Evolutionary conservation across 345 rosid species (phyloP), one percentile per base, ranked within the genome.

Genomic region (Euphorbia peplus): DNA sequence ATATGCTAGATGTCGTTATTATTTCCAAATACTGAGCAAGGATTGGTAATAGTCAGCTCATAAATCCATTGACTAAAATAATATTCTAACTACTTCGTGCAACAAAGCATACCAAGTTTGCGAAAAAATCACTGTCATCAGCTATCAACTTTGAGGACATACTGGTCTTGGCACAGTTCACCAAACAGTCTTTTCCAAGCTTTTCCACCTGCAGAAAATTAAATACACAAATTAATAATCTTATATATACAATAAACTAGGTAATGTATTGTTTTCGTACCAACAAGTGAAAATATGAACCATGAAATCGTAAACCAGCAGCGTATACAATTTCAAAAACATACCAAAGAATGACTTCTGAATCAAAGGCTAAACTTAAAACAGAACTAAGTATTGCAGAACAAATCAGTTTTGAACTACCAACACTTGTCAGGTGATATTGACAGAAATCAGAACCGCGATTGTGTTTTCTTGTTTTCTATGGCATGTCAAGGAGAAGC

Each of bases 121-220:
- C 97, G 60, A 92, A 95, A 82, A 90, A 86, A 84, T 95, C 91
- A 56, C 96, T 88, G 81, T 95, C 97, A 70, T 80, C 85, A 61
- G 89, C 88, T 80, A 95, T 90, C 82, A 95, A 78, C 83, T 92
- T 95, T 2, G 99, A 95, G 64, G 99, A 95, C 96, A 95, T 92
- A 83, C 97, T 92, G 60, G 98, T 95, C 78, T 95, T 95, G 48
- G 98, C 99, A 79, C 93, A 92, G 76, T 92, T 95, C 54, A 95
- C 76, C 48, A 95, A 79, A 75, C 95, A 90, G 77, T 83, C 91
- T 74, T 90, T 95, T 62, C 98, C 97, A 44, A 95, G 93, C 80
- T 92, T 95, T 76, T 95, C 98, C 79, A 92, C 96, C 98, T 92
- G 59, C 11, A n/a, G 51, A 72, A 63, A 46, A 44, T 7, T 18